Conservation (phyloP, 768 basidiomycete species). For the Suillus brevipes region DNA sequence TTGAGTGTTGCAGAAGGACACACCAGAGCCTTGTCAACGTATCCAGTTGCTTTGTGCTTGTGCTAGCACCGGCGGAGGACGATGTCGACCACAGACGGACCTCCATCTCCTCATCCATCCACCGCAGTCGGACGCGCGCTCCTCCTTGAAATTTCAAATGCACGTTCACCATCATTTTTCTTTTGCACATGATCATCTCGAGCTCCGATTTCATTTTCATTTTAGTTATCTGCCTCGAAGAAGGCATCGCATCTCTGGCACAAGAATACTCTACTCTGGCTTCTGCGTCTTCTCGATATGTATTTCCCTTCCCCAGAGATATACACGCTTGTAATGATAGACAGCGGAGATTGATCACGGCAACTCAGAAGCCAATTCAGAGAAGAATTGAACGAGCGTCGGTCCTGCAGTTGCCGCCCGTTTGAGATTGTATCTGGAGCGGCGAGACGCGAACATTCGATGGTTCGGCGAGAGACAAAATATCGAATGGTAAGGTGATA, state of each 20-base stretch:
- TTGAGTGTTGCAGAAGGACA: neutral
- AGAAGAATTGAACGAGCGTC: neutral
- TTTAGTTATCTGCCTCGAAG: conserved; percentile 1
- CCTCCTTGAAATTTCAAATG: neutral
- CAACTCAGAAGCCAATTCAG: neutral
- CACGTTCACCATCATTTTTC: neutral
- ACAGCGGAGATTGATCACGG: neutral
- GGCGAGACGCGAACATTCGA: neutral
- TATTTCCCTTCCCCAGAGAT: neutral
- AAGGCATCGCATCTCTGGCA: conserved; percentile 1
- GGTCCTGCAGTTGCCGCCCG: neutral
- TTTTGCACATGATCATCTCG: neutral
- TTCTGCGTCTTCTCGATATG: neutral
- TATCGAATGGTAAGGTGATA: neutral
- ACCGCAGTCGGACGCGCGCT: neutral
- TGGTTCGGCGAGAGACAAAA: neutral
- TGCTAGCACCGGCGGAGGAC: neutral
- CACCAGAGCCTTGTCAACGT: neutral
- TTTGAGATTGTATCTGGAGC: neutral
- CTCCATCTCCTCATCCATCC: neutral
- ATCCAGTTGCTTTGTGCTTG: neutral
- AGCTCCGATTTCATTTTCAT: conserved; percentile 1
- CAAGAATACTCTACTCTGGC: neutral
- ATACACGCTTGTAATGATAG: neutral
- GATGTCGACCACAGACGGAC: neutral